These are phyloP conservation scores for Trichothecium roseum DNA, from an alignment of 2,329 filamentous ascomycete genomes.

Conservation along the genomic window DNA sequence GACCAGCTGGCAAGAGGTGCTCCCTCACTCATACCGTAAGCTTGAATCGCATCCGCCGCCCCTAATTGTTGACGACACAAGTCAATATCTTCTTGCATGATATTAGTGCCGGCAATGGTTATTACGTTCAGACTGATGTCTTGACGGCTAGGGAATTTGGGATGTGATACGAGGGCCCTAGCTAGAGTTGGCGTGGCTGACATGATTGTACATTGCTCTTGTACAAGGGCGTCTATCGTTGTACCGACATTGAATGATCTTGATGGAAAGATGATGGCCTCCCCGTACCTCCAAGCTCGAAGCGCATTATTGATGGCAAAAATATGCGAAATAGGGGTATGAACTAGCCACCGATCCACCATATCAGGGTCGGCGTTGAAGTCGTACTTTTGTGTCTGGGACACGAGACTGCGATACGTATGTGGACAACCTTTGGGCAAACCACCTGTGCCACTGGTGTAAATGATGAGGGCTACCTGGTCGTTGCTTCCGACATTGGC, in stretches of 20 bases:
- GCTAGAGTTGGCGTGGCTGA: constrained; percentile 28
- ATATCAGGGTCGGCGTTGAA: constrained; percentile 17
- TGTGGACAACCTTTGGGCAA: constrained; percentile 34
- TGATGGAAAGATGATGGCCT: constrained; percentile 23
- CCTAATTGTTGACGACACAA: constrained; percentile 21
- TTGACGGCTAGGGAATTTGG: constrained; percentile 13
- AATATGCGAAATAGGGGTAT: constrained; percentile 26
- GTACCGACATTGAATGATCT: constrained; percentile 20
- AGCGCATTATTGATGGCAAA: constrained; percentile 28
- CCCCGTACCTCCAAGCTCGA: constrained; percentile 24
- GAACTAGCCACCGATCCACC: constrained; percentile 24
- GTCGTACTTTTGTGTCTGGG: constrained; percentile 24
- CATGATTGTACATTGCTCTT: constrained; percentile 24
- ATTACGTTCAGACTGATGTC: constrained; percentile 20
- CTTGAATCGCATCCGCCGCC: constrained; percentile 20
- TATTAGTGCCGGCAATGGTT: constrained; percentile 21
- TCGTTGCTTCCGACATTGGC: constrained; percentile 6
- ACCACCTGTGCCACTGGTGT: constrained; percentile 39
- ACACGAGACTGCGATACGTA: constrained; percentile 27
- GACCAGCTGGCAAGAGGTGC: constrained; percentile 30
- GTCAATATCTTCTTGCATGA: constrained; percentile 18
- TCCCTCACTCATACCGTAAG: constrained; percentile 35
- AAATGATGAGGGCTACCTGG: constrained; percentile 27
- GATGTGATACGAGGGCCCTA: constrained; percentile 19
- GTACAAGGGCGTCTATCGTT: constrained; percentile 18